Percentiles rank a stretch among this genome's conserved stretches.
Conservation (phyloP, 75 land plant genomes). For the Sequoiadendron giganteum region DNA sequence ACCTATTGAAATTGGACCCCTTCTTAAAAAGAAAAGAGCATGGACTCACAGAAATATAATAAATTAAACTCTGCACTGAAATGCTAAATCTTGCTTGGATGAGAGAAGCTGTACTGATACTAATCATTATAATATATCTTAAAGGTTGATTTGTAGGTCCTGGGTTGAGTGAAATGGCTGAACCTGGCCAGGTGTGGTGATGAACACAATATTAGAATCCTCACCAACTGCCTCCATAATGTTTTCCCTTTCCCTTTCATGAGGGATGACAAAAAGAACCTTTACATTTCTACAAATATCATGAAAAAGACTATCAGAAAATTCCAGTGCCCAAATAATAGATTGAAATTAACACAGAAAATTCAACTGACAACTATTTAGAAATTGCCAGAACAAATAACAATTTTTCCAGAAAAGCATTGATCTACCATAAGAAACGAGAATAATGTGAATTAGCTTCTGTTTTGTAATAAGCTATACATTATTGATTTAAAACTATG, state of each 20-base stretch:
- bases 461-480: background rate
- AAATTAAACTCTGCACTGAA: background rate
- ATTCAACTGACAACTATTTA: background rate
- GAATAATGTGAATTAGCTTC: background rate
- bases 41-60: background rate
- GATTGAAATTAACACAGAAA: background rate
- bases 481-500: background rate
- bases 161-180: background rate
- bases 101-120: background rate
- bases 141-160: background rate
- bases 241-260: constrained; percentile 57
- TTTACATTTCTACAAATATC: background rate
- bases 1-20: background rate
- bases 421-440: background rate
- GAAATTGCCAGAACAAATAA: background rate
- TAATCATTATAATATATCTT: background rate
- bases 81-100: background rate
- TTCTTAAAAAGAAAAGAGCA: background rate
- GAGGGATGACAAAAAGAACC: constrained; percentile 75
- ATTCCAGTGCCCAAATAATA: background rate
- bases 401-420: background rate
- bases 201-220: constrained; percentile 66
- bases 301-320: background rate
- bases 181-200: constrained; percentile 96
- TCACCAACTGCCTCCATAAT: constrained; percentile 59